Percentiles rank a stretch among this genome's conserved stretches.
Evolutionary conservation across 495 filamentous ascomycete species (phyloP).

Genomic region (Aspergillus indologenus): DNA sequence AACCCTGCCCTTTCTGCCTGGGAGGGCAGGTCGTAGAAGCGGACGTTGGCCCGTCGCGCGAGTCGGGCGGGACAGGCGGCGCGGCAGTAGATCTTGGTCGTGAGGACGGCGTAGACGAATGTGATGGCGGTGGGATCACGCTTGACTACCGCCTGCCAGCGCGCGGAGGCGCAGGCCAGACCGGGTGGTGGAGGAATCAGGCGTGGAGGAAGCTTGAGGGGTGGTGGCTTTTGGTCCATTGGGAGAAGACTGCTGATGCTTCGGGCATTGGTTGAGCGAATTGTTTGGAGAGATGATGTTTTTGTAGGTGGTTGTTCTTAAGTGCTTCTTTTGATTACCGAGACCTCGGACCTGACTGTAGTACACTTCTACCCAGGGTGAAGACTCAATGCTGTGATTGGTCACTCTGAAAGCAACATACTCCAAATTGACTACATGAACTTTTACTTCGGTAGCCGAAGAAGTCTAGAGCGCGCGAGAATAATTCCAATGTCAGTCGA

Average conservation of each 20-base stretch:
- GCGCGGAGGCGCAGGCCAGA: constrained; percentile 31
- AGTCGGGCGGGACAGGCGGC: constrained; percentile 59
- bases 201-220: constrained; percentile 30
- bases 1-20: constrained; percentile 57
- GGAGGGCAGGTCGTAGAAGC: constrained; percentile 53
- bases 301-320: not conserved
- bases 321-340: no score
- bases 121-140: constrained; percentile 47
- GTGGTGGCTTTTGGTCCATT: constrained; percentile 9
- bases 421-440: not conserved
- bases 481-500: no score
- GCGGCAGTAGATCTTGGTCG: constrained; percentile 64
- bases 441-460: no score
- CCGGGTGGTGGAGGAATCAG: constrained; percentile 14
- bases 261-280: not conserved
- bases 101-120: constrained; percentile 62
- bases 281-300: not conserved
- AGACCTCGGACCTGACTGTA: no score
- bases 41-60: constrained; percentile 58
- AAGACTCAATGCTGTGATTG: constrained; percentile 26
- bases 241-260: not conserved
- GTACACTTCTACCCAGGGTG: not conserved
- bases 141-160: constrained; percentile 55
- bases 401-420: constrained; percentile 33
- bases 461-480: no score